Base-by-base conservation (phyloP, 371 early-diverging fungal species). In the Syncephalastrum contaminatum region DNA sequence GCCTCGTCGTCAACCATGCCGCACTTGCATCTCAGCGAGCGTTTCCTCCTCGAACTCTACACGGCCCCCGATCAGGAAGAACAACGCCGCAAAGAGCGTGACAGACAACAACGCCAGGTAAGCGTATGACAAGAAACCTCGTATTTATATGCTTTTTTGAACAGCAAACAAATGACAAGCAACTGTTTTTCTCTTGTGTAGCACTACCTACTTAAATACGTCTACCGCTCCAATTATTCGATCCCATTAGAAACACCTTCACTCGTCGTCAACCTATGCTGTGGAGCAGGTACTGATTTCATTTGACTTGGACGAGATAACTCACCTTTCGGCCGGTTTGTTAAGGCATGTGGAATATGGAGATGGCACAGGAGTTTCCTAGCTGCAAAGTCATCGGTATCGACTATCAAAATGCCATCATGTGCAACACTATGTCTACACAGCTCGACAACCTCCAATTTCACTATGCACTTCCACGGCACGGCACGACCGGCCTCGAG, bases 141-240 rank as follows among this genome's bases (percentile, higher is more conserved):
- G 36, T 12, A 30, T 30, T 30, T 12, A 8, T 30, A 30, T 30
- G 10, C 36, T 10, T 10, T 30, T 30, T 30, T 30, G 36, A n/a
- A 20, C 19, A 52, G 22, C 22, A 15, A 16, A 43, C 22, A 49
- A 19, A 51, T 42, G 36, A 22, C 19, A 44, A 12, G 21, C 12
- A 16, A 22, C n/a, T n/a, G 4, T 40, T 16, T 15, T 42, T 24
- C 16, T 54, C 8, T 41, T 22, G 24, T 59, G 39, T 63, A 73
- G 75, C 75, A 75, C 48, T 75, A 75, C 42, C 49, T 69, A 21
- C 51, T 75, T n/a, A 75, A 75, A 27, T 60, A 58, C n/a, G 57
- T 69, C 3, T 60, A 62, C 48, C 57, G 66, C 8, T 48, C 57
- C 2, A 69, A 64, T 15, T 65, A 68, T 30, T 51, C 51, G 1